Evolutionary conservation across 768 basidiomycete genomes (phyloP), one percentile per base, ranked within the genome.

Genomic region (Hypholoma fasciculare): DNA sequence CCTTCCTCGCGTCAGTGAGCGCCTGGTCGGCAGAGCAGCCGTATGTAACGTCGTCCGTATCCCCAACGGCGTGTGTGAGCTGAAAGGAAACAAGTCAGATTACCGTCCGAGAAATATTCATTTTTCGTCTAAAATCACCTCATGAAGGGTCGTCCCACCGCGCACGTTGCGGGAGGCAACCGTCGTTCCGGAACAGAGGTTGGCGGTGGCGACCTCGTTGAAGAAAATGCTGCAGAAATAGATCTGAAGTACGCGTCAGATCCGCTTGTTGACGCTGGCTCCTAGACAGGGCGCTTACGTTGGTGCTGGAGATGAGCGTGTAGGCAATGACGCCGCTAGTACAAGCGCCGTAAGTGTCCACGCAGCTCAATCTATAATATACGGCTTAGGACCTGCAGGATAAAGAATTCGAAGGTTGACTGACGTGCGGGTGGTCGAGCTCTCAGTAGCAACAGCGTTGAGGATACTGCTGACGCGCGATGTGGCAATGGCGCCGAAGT

Each of bases 201-300:
- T 65, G 42, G 65, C 51, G 34, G 67, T 69, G 8, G 77, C 34
- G 16, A 79, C 76, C 63, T 82, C 75, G 56, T 74, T 72, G 73
- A 77, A 82, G 75, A 82, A 80, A 61, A 77, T 69, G 61, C 64
- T 67, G 71, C 79, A 81, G 69, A 63, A 79, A 71, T 79, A 80
- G 64, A 82, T 77, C 76, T 78, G 57, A 27, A n/a, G 9, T 16
- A 50, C 27, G 57, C 40, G 13, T n/a, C 17, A 20, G 13, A 39
- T 19, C 16, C 16, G 20, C 11, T 19, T n/a, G 9, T n/a, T 37
- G 26, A 27, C 49, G 38, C 17, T 38, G 20, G 26, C 13, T 11
- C 17, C 34, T 37, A 14, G 11, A 7, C 14, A 37, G 17, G 27
- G 30, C 17, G 64, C 71, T 40, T 42, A 76, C 75, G 67, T 79